Percentiles rank a stretch among this genome's conserved stretches.
Conservation (phyloP, 2,329 filamentous ascomycete genomes). For the Fusarium udum region DNA sequence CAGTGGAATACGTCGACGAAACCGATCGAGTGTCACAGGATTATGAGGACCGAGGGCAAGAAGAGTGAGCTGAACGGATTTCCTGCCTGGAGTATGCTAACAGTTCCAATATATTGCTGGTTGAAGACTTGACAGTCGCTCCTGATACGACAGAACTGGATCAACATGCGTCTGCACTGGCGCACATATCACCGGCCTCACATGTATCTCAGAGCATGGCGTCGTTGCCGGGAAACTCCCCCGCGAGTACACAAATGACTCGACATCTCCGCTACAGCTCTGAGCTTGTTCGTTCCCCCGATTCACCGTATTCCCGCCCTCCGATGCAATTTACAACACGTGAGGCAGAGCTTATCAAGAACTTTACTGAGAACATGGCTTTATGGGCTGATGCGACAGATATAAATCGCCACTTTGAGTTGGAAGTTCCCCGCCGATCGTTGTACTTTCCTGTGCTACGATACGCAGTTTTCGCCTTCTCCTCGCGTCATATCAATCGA, state of each 20-base stretch:
- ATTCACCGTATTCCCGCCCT: not conserved
- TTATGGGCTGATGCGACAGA: slow-evolving; percentile 1
- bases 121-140: not conserved
- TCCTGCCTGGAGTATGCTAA: not conserved
- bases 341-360: not conserved
- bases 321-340: not conserved
- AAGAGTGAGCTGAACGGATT: not conserved
- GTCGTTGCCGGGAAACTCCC: not conserved
- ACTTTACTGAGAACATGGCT: not conserved
- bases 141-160: not conserved
- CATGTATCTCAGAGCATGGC: not conserved
- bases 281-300: not conserved
- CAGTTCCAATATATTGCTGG: not conserved
- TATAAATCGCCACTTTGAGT: not conserved
- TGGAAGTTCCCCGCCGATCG: not conserved
- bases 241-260: not conserved
- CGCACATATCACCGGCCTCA: not conserved
- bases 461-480: not conserved
- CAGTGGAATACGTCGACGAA: not conserved
- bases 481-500: not conserved
- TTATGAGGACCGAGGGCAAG: not conserved
- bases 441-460: not conserved
- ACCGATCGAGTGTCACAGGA: not conserved
- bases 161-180: not conserved
- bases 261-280: not conserved